Evolutionary conservation across 495 filamentous ascomycete genomes (phyloP), one percentile per base, ranked within the genome.

Genomic region (Ramalina peruviana): DNA sequence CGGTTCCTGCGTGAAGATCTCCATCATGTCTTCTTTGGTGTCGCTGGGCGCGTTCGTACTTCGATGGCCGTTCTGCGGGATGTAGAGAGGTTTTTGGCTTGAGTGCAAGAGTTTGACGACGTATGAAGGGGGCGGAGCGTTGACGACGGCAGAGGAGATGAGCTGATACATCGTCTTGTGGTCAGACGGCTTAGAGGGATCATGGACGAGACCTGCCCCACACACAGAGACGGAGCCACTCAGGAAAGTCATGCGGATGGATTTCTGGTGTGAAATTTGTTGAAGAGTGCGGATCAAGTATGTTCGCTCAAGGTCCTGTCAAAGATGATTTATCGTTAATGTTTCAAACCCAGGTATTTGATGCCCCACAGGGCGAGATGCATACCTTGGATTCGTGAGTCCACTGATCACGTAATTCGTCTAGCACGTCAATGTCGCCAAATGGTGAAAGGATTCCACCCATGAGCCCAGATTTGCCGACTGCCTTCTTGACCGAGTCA

Each of bases 161-260:
- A 98, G 77, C 60, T 98, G 92, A 69, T 94, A 98, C 92, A 98
- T 98, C 12, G 92, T 96, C 67, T 98, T 98, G 72, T 98, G 89
- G 67, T 95, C 88, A 17, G 72, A 74, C 1, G 89, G 90, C 62
- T 90, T 85, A 19, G 81, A 70, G 0, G 93, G 93, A 68, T 98
- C 93, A 69, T 97, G 90, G 12, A 98, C 80, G 12, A 97, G 78
- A 55, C 92, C 92, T 13, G 93, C 92, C 54, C 92, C 92, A 58
- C 83, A 88, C 65, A 80, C 83, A 64, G 88, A 88, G 64, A 96
- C 90, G 56, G 88, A 83, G 56, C 92, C 92, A 36, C 84, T 89
- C 48, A 98, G 67, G 68, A 98, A 96, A 12, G 88, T 96, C 86
- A 97, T 95, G 13, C 92, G 83, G 47, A 98, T 67, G 30, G 84